Percentiles rank a stretch among this genome's conserved stretches.
Conservation (phyloP, 2,329 filamentous ascomycete genomes). For the Nemania bipapillata region DNA sequence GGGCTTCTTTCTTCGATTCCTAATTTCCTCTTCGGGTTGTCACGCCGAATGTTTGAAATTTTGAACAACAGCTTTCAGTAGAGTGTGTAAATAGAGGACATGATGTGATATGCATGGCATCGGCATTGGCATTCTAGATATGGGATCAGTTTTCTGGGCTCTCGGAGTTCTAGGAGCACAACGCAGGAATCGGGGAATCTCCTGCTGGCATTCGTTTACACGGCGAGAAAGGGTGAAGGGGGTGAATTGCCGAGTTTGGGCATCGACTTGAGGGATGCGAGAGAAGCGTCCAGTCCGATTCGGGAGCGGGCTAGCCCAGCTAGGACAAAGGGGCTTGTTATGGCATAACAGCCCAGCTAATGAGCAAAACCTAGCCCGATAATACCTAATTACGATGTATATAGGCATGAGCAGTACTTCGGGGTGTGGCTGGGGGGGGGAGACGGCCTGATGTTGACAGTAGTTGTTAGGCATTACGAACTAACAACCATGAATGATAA, state of each 20-base stretch:
- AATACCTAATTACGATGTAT: conserved; percentile 58
- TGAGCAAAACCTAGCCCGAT: conserved; percentile 53
- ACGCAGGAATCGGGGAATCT: conserved; percentile 53
- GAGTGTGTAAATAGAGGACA: conserved; percentile 62
- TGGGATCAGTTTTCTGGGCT: conserved; percentile 55
- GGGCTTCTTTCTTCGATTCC: conserved; percentile 48
- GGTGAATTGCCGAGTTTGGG: conserved; percentile 15
- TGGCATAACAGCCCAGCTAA: conserved; percentile 44
- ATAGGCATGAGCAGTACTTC: conserved; percentile 47
- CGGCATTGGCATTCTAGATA: conserved; percentile 62
- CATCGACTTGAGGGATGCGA: conserved; percentile 36
- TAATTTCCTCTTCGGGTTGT: conserved; percentile 46
- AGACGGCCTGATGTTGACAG: conserved; percentile 35
- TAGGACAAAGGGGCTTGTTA: conserved; percentile 46
- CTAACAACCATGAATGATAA: conserved; percentile 50
- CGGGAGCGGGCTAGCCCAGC: conserved; percentile 52
- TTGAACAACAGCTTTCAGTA: conserved; percentile 53
- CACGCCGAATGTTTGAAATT: conserved; percentile 48
- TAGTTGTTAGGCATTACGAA: conserved; percentile 46
- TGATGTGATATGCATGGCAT: conserved; percentile 63
- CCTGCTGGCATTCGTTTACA: conserved; percentile 61
- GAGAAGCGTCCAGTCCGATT: conserved; percentile 46
- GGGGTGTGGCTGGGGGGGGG: conserved; percentile 31
- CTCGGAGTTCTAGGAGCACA: conserved; percentile 61
- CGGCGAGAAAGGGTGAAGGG: conserved; percentile 44